phyloP scores from a whole-genome alignment of 768 basidiomycete genomes.

The Tricholoma hemisulphureum region DNA sequence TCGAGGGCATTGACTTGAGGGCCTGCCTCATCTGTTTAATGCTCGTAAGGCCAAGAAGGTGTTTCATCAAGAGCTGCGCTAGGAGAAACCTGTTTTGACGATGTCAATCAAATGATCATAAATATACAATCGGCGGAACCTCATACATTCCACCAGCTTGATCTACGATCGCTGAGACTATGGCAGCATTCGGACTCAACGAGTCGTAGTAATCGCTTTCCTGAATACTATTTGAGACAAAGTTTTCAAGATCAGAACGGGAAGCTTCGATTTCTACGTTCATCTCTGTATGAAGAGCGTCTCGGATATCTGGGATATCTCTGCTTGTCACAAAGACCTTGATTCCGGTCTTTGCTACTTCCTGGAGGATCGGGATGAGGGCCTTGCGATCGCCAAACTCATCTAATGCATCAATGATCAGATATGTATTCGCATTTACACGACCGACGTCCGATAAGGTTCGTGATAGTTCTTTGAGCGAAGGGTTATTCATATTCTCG shows the following conservation, averaged over 20 bases:
- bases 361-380: not conserved
- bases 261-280: not conserved
- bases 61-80: not conserved
- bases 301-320: not conserved
- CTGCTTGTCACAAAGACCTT: not conserved
- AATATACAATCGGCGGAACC: not conserved
- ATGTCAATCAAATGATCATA: not conserved
- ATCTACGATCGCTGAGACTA: not conserved
- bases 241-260: not conserved
- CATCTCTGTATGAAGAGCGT: not conserved
- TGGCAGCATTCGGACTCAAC: not conserved
- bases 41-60: not conserved
- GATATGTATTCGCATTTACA: not conserved
- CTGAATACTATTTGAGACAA: not conserved
- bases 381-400: not conserved
- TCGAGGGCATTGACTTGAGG: not conserved
- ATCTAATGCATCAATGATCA: not conserved
- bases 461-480: not conserved
- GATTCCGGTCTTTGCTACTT: not conserved
- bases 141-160: not conserved
- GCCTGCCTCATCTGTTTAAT: not conserved
- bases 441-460: not conserved
- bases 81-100: not conserved
- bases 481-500: not conserved
- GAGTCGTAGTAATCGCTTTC: not conserved